Conservation (phyloP, 495 filamentous ascomycete species). For the Xanthoparmelia taractica region DNA sequence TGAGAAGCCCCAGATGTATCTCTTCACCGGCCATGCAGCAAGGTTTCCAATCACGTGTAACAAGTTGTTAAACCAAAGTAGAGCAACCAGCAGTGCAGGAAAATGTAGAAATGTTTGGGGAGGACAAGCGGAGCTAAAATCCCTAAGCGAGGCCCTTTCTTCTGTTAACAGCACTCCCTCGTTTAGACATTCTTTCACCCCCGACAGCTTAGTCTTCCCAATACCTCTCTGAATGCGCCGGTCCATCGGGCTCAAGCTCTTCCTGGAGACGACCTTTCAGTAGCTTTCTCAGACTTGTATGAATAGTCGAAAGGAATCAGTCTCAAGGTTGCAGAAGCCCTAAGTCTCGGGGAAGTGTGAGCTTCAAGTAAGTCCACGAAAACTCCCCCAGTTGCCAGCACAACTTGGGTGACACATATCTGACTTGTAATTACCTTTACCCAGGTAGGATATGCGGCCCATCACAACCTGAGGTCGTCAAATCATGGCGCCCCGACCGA, state of each 20-base stretch:
- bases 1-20: not conserved
- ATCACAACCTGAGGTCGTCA: not conserved
- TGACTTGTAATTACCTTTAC: not conserved
- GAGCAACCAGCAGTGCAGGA: not conserved
- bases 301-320: not conserved
- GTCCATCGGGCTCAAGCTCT: not conserved
- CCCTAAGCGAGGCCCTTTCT: conserved; percentile 5
- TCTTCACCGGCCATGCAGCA: not conserved
- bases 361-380: not conserved
- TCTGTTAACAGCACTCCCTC: not conserved
- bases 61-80: not conserved
- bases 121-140: conserved; percentile 5
- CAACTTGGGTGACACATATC: not conserved
- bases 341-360: conserved; percentile 4
- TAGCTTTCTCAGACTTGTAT: not conserved
- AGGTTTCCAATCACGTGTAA: not conserved
- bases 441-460: not conserved
- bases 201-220: not conserved
- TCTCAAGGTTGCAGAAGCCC: not conserved
- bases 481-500: conserved; percentile 2
- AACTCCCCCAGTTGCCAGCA: not conserved
- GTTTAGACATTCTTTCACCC: not conserved
- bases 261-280: not conserved
- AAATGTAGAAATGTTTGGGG: not conserved
- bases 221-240: not conserved